Evolutionary conservation across 495 filamentous ascomycete species (phyloP).

Genomic region (Trichocladium antarcticum): DNA sequence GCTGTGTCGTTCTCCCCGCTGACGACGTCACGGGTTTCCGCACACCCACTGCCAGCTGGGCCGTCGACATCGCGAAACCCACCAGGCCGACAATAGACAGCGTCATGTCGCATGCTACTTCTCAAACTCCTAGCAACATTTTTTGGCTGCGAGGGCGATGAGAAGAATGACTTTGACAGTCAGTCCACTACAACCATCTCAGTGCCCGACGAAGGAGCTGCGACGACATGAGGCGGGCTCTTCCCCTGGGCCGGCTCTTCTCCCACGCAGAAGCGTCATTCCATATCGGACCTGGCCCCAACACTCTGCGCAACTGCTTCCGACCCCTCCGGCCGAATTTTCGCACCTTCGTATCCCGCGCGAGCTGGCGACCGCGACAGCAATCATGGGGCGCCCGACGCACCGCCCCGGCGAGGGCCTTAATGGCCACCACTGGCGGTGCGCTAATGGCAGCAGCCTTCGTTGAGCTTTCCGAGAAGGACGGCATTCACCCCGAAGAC

Average conservation of each 20-base stretch:
- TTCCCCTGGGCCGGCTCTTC: slow-evolving; percentile 21
- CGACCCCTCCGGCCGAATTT: neutral
- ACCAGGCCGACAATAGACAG: neutral
- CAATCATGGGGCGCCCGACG: slow-evolving; percentile 14
- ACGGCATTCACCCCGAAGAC: slow-evolving; percentile 46
- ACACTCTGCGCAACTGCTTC: neutral
- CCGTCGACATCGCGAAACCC: neutral
- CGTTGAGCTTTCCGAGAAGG: slow-evolving; percentile 56
- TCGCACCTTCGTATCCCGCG: neutral
- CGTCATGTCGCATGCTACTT: slow-evolving; percentile 10
- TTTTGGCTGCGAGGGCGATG: neutral
- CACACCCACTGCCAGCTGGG: neutral
- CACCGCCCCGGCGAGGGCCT: neutral
- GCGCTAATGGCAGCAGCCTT: slow-evolving; percentile 48
- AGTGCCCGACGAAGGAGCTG: neutral
- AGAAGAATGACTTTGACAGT: slow-evolving; percentile 13
- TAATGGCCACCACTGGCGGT: slow-evolving; percentile 38
- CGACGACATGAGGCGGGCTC: slow-evolving; percentile 24
- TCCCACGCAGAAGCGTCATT: slow-evolving; percentile 12
- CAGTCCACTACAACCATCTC: neutral
- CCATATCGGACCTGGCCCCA: neutral
- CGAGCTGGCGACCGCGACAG: neutral
- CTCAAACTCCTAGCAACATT: neutral
- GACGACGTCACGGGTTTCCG: slow-evolving; percentile 13
- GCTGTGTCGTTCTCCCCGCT: neutral